Evolutionary conservation across 306 rosid genomes (phyloP), one percentile per base, ranked within the genome.

Genomic region (Castanopsis chinensis): DNA sequence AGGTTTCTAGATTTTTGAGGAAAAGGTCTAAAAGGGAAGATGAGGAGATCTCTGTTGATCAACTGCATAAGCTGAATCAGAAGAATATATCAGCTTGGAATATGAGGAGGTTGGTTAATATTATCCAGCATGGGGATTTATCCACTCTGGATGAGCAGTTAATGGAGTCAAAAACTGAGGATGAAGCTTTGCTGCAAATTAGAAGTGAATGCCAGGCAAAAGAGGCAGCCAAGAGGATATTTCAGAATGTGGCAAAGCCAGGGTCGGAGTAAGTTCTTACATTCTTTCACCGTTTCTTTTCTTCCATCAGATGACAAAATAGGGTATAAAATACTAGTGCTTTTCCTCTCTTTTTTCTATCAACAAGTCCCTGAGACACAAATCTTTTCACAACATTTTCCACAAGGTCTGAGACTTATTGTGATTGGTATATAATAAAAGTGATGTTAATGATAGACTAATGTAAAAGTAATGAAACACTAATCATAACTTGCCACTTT

Each of bases 1-100:
- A 57, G 12, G 57, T 76, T 20, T 41, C 78, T 21, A 61, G 76
- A 71, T 56, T 56, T 53, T 86, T 79, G 30, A 73, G 59, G 55
- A 32, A 21, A 0, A 33, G 17, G 13, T 60, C 83, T 69, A 61
- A 27, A n/a, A 80, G 63, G 23, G 70, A 74, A 76, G 84, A 80
- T 61, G 67, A 83, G 72, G 76, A 77, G 51, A 85, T 82, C 80
- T 28, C 82, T 18, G 69, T 82, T 41, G 73, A 82, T 12, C 81
- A 75, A 45, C 72, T 86, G 72, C 59, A 77, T 7, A 83, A 80
- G 78, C 76, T 83, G 68, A 81, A 74, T 73, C 81, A 75, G 71
- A 80, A 74, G 74, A 86, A 83, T 75, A 77, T 86, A 9, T 86
- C 89, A 7, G 87, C 87, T 71, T 86, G 87, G 87, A 83, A 63